phyloP scores from a whole-genome alignment of 106 monocot species.

The Acorus gramineus region DNA sequence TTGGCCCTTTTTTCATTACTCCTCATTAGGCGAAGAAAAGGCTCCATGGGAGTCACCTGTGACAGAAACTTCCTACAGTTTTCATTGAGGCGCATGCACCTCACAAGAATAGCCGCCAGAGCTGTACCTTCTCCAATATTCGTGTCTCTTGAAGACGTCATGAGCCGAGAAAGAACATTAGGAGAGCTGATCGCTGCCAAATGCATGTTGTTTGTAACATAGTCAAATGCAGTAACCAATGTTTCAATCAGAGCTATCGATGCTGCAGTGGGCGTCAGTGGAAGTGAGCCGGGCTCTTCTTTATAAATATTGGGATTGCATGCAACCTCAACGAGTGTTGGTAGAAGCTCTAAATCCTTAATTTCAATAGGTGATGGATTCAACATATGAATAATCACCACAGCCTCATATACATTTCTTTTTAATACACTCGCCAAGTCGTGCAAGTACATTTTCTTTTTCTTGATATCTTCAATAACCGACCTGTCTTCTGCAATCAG shows the following conservation, averaged over 20 bases:
- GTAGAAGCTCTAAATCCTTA: constrained; percentile 68
- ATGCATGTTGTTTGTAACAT: constrained; percentile 77
- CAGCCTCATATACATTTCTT: constrained; percentile 71
- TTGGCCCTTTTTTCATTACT: constrained; percentile 48
- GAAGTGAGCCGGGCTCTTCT: constrained; percentile 23
- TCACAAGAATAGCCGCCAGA: constrained; percentile 73
- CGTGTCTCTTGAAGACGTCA: constrained; percentile 63
- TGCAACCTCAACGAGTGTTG: constrained; percentile 62
- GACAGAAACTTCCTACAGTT: constrained; percentile 87
- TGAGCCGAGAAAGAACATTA: constrained; percentile 53
- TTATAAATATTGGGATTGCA: constrained; percentile 44
- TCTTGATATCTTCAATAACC: constrained; percentile 72
- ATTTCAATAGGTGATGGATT: constrained; percentile 84
- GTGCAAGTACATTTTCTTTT: constrained; percentile 41
- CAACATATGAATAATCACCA: constrained; percentile 72
- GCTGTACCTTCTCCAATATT: constrained; percentile 66
- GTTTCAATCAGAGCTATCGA: constrained; percentile 86
- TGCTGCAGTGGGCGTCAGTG: constrained; percentile 65
- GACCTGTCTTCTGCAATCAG: constrained; percentile 75
- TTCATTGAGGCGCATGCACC: constrained; percentile 75
- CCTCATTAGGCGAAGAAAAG: constrained; percentile 68
- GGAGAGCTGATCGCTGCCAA: constrained; percentile 69
- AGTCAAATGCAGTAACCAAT: constrained; percentile 79
- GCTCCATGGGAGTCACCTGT: constrained; percentile 67
- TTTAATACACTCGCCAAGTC: constrained; percentile 66